phyloP scores from a whole-genome alignment of 495 filamentous ascomycete species.

The Neurospora tetrasperma region DNA sequence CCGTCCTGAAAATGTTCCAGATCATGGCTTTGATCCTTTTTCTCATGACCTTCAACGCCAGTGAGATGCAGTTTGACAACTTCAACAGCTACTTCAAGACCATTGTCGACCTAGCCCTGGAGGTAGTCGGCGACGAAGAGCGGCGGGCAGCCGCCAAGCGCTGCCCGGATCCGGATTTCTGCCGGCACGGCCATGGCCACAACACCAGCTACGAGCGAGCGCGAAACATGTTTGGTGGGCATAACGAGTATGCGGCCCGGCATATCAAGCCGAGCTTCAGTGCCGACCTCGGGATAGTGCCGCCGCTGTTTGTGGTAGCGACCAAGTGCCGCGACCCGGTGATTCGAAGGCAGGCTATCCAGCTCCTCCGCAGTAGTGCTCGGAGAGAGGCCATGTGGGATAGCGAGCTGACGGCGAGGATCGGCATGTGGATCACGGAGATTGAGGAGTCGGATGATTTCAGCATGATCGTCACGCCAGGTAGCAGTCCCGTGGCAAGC shows the following conservation, averaged over 20 bases:
- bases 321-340: slow-evolving; percentile 48
- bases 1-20: slow-evolving; percentile 45
- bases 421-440: slow-evolving; percentile 44
- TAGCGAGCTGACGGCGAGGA: slow-evolving; percentile 43
- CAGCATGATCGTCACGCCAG: slow-evolving; percentile 11
- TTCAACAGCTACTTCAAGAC: slow-evolving; percentile 29
- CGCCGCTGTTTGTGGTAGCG: slow-evolving; percentile 45
- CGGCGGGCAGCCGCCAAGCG: slow-evolving; percentile 32
- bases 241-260: slow-evolving; percentile 29
- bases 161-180: slow-evolving; percentile 33
- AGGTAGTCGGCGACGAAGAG: slow-evolving; percentile 41
- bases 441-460: slow-evolving; percentile 44
- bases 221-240: slow-evolving; percentile 31
- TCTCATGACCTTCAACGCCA: slow-evolving; percentile 42
- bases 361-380: slow-evolving; percentile 40
- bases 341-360: slow-evolving; percentile 46
- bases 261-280: slow-evolving; percentile 45
- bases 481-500: slow-evolving; percentile 20
- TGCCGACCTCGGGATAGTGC: slow-evolving; percentile 45
- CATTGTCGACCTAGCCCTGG: slow-evolving; percentile 35
- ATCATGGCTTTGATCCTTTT: slow-evolving; percentile 43
- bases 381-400: slow-evolving; percentile 57
- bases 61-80: slow-evolving; percentile 37
- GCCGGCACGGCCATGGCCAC: slow-evolving; percentile 29
- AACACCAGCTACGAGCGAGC: neutral